Evolutionary conservation across 306 rosid species (phyloP).

Genomic region (Vigna radiata): DNA sequence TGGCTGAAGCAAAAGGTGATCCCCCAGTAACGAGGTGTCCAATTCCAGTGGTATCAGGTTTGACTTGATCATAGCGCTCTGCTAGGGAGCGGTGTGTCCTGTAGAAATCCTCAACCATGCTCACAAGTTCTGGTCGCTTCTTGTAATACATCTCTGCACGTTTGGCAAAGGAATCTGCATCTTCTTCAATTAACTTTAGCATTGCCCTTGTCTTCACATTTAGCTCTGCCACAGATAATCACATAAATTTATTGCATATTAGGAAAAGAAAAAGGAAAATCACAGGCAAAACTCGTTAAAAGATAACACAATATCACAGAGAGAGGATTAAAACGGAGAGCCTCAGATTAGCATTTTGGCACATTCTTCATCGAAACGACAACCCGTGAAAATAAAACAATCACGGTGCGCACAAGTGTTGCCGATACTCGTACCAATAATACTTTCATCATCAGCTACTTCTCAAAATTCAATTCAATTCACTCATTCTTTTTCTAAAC

Average conservation of each 20-base stretch:
- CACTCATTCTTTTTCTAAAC: too few relatives aligned
- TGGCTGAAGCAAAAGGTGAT: conserved; percentile 70
- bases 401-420: conserved; percentile 66
- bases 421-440: conserved; percentile 56
- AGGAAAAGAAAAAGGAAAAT: background rate
- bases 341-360: conserved; percentile 89
- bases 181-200: conserved; percentile 74
- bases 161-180: conserved; percentile 85
- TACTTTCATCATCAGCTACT: conserved; percentile 53
- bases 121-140: conserved; percentile 77
- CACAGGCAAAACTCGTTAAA: background rate
- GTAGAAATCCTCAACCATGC: conserved; percentile 86
- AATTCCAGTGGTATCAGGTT: conserved; percentile 62
- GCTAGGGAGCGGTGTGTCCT: conserved; percentile 78
- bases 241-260: background rate
- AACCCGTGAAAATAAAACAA: conserved; percentile 52
- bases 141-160: conserved; percentile 98
- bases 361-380: conserved; percentile 72
- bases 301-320: background rate
- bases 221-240: conserved; percentile 59
- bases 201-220: conserved; percentile 74
- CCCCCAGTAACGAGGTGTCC: conserved; percentile 54
- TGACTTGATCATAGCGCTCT: conserved; percentile 78
- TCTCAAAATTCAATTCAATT: background rate
- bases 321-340: background rate